Base-by-base conservation (phyloP, 75 land plant genomes). In the Larix kaempferi region DNA sequence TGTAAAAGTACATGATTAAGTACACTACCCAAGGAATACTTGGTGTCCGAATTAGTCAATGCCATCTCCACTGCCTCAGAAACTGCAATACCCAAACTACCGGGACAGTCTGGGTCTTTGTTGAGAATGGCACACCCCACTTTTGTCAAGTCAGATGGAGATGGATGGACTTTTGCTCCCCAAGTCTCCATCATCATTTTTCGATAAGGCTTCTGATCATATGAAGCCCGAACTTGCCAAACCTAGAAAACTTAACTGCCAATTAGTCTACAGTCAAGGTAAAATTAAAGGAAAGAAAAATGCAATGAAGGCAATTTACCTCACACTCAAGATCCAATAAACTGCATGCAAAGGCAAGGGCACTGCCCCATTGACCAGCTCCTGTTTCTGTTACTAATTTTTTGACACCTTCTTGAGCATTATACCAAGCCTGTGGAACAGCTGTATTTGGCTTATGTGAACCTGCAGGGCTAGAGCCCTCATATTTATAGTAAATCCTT, bases 201-300 rank as follows among this genome's bases (percentile, higher is more conserved):
- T 8, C 96, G 83, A 63, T 95, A 93, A 73, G 98, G 96, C 73
- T 95, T 95, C 74, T 91, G 91, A 79, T 95, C 98, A 82, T 91
- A 95, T 5, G 96, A 95, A 11, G 96, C 98, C 61, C 98, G 92
- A 29, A 95, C 98, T 84, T 95, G 98, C 98, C 98, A 95, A 17
- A 95, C 98, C 98, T 95, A 60, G 61, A 83, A 22, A 74, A 23
- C 76, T 16, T n/a, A 78, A 79, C 6, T 16, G 41, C 35, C 29
- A 26, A 62, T 16, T 44, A 57, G 21, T 19, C 55, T 12, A 26
- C 26, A 56, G 27, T 76, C 56, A 69, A 73, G 22, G 23, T 76
- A 76, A 35, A n/a, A n/a, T 29, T 74, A 16, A 25, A 74, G 37
- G 19, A 76, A 76, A 29, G 11, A 76, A 41, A 57, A 52, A 74